Base-by-base conservation (phyloP, 2,329 filamentous ascomycete species). In the Clonostachys sp. region DNA sequence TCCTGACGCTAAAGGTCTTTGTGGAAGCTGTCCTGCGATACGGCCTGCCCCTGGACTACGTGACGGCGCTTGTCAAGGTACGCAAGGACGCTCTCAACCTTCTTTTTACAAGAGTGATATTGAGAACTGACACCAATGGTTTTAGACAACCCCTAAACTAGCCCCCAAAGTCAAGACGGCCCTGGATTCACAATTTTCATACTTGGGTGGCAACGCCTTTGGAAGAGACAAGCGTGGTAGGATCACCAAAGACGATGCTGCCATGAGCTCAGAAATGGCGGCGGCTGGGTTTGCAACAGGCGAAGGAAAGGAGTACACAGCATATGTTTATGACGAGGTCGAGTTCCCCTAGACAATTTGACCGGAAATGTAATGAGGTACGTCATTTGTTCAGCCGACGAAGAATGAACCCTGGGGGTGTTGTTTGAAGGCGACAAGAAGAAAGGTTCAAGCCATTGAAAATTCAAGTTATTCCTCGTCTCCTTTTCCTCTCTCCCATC, bases 1-100 rank as follows among this genome's bases (percentile, higher is more conserved):
- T 96, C 30, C 75, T 97, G 60, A 88, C 91, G 7, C 71, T 99
- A 59, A 78, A 94, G 46, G 91, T 97, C 17, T 99, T 97, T 67
- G 94, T 99, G 17, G 94, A 99, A 77, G 96, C 91, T 6, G 94
- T 99, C n/a, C 74, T 99, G 61, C 83, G 94, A 55, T 99, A 99
- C 62, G 94, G 94, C 30, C 68, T 99, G 58, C 94, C 94, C 43
- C 71, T 96, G 53, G 88, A 95, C 57, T 99, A 92, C 67, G 85
- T 95, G 44, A 88, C 86, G 56, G 89, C 85, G 14, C 71, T 96
- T 55, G 74, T 97, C 52, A 86, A 89, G 84, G 91, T 95, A 78
- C 57, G 81, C 62, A 24, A 14, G 18, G 14, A 42, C 41, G 47
- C 40, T 38, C 30, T 44, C 30, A 20, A 7, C 13, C 12, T 12